A percentile compares a stretch with the other conserved stretches of the same genome.
phyloP scores from a whole-genome alignment of 495 filamentous ascomycete species.

The Annulohypoxylon nitens region DNA sequence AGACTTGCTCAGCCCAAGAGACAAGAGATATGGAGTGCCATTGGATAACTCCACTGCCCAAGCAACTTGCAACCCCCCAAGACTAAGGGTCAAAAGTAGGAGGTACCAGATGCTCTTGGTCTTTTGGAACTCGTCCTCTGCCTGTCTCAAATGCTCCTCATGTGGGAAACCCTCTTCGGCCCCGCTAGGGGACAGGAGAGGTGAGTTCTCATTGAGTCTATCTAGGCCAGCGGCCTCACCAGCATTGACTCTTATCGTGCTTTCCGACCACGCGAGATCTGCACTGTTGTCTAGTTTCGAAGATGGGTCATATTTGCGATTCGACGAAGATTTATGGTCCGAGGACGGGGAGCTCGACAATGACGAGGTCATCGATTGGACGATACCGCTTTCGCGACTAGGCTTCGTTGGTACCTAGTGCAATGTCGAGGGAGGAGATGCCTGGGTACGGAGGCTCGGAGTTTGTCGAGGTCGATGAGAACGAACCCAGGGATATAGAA shows the following conservation, averaged over 20 bases:
- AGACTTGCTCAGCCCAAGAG: constrained; percentile 90
- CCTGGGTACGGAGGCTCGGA: neutral
- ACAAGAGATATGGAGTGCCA: constrained; percentile 77
- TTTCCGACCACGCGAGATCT: constrained; percentile 39
- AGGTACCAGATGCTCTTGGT: constrained; percentile 87
- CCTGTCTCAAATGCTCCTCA: constrained; percentile 51
- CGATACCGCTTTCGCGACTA: constrained; percentile 26
- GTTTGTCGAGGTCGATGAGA: neutral
- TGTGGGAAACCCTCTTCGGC: constrained; percentile 58
- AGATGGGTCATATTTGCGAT: constrained; percentile 33
- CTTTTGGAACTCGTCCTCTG: constrained; percentile 62
- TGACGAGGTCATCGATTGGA: constrained; percentile 51
- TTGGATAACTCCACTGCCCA: constrained; percentile 93
- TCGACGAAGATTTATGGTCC: constrained; percentile 38
- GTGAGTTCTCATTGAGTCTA: constrained; percentile 68
- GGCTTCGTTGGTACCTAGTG: constrained; percentile 3
- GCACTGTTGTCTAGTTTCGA: constrained; percentile 26
- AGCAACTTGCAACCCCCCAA: constrained; percentile 90
- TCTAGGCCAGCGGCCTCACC: constrained; percentile 37
- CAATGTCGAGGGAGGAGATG: neutral
- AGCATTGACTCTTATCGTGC: constrained; percentile 32
- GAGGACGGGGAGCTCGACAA: constrained; percentile 43
- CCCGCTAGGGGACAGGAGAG: constrained; percentile 66
- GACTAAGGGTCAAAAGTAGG: constrained; percentile 83
- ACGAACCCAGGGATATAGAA: neutral